Evolutionary conservation across 2,329 filamentous ascomycete genomes (phyloP).

Genomic region (Rosellinia necatrix): DNA sequence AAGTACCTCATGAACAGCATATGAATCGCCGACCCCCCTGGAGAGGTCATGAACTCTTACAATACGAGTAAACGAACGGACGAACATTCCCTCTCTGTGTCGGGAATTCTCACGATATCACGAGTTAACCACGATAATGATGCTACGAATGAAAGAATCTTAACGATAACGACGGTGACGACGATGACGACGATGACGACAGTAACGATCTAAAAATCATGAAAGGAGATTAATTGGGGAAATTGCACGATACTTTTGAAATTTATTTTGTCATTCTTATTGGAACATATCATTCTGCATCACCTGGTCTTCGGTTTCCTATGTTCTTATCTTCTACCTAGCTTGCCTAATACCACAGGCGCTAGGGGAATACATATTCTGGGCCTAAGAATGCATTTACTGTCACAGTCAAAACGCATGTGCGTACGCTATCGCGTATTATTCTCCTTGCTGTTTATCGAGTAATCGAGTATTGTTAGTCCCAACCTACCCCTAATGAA

Average conservation of each 20-base stretch:
- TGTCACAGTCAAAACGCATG: neutral
- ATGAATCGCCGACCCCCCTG: neutral
- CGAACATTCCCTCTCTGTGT: neutral
- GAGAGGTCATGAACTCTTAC: no score
- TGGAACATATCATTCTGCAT: neutral
- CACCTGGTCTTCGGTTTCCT: neutral
- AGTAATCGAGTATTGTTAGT: slow-evolving; percentile 3
- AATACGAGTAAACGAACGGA: neutral
- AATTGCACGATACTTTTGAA: slow-evolving; percentile 26
- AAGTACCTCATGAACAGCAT: neutral
- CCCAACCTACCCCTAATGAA: no score
- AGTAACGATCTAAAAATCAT: slow-evolving; percentile 8
- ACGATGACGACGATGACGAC: slow-evolving; percentile 11
- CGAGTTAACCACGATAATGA: neutral
- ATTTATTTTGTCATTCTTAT: no score
- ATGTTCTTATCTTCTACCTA: neutral
- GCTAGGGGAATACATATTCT: neutral
- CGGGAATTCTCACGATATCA: neutral
- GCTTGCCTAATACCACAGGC: neutral
- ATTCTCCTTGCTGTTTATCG: neutral
- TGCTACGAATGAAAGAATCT: neutral
- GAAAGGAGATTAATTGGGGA: slow-evolving; percentile 6
- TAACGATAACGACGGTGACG: slow-evolving; percentile 16
- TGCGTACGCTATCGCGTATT: slow-evolving; percentile 12
- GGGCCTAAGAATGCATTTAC: no score